phyloP scores from a whole-genome alignment of 768 basidiomycete genomes.

The Rhizopogon rudus region DNA sequence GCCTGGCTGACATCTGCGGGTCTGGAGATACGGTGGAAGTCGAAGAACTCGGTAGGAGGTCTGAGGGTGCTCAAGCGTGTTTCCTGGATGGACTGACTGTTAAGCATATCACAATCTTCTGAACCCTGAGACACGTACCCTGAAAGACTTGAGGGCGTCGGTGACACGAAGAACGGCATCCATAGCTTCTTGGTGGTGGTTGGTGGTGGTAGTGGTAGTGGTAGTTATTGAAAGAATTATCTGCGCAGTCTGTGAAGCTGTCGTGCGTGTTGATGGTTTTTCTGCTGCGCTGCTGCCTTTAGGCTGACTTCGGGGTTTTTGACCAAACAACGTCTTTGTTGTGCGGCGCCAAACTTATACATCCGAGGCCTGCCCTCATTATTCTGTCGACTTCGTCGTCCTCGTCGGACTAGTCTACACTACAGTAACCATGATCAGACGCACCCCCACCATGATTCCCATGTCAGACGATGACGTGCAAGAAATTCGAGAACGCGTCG shows the following conservation, averaged over 20 bases:
- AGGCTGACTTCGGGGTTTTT: background rate
- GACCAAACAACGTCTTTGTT: conserved; percentile 8
- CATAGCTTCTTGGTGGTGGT: conserved; percentile 39
- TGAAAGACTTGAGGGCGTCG: conserved; percentile 65
- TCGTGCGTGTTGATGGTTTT: background rate
- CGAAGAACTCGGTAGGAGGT: conserved; percentile 75
- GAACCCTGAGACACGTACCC: conserved; percentile 38
- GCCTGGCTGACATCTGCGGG: conserved; percentile 80
- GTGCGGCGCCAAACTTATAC: conserved; percentile 1
- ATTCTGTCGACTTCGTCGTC: background rate
- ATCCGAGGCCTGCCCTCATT: background rate
- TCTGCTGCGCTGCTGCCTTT: conserved; percentile 11
- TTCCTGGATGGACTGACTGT: conserved; percentile 45
- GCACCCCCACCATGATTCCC: conserved; percentile 69
- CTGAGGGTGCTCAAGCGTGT: conserved; percentile 73
- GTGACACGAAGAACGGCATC: conserved; percentile 60
- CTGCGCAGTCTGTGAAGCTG: background rate
- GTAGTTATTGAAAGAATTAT: background rate
- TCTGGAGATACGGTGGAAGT: conserved; percentile 76
- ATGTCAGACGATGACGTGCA: conserved; percentile 78
- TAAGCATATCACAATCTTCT: background rate
- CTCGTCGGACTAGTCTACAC: too few species aligned
- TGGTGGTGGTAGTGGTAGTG: conserved; percentile 1
- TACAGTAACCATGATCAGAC: conserved; percentile 57
- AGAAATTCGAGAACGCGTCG: conserved; percentile 61